phyloP scores from a whole-genome alignment of 805 yeast genomes.

The Metschnikowia koreensis region DNA sequence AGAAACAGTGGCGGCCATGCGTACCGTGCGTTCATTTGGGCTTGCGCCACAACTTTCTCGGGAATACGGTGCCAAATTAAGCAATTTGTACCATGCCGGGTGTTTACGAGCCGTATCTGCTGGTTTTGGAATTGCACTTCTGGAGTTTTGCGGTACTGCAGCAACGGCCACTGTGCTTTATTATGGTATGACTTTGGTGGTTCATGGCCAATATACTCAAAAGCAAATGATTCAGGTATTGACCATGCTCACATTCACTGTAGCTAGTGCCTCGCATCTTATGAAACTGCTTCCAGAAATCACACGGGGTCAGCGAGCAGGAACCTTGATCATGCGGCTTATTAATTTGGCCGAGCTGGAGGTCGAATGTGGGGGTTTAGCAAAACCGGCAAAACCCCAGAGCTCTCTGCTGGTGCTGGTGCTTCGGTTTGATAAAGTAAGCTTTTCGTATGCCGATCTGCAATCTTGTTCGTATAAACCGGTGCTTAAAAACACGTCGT shows the following conservation, averaged over 20 bases:
- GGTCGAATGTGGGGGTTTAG: conserved; percentile 26
- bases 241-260: conserved; percentile 69
- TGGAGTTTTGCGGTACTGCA: conserved; percentile 51
- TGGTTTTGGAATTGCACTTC: conserved; percentile 66
- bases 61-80: conserved; percentile 33
- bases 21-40: conserved; percentile 60
- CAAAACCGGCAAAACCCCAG: not conserved
- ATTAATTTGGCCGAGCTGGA: conserved; percentile 31
- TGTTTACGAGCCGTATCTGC: conserved; percentile 52
- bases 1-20: conserved; percentile 58
- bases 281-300: conserved; percentile 74
- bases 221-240: conserved; percentile 66
- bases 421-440: conserved; percentile 46
- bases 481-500: conserved; percentile 42
- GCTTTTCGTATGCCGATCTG: conserved; percentile 47
- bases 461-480: conserved; percentile 19
- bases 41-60: conserved; percentile 47
- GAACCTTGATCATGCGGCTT: conserved; percentile 46
- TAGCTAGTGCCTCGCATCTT: conserved; percentile 59
- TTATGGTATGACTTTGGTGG: conserved; percentile 76
- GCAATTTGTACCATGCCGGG: conserved; percentile 39
- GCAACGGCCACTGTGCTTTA: conserved; percentile 75
- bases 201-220: conserved; percentile 51
- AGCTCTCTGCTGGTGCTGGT: conserved; percentile 26
- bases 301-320: conserved; percentile 76